Base-by-base conservation (phyloP, 495 filamentous ascomycete genomes). In the Xylaria castorea region DNA sequence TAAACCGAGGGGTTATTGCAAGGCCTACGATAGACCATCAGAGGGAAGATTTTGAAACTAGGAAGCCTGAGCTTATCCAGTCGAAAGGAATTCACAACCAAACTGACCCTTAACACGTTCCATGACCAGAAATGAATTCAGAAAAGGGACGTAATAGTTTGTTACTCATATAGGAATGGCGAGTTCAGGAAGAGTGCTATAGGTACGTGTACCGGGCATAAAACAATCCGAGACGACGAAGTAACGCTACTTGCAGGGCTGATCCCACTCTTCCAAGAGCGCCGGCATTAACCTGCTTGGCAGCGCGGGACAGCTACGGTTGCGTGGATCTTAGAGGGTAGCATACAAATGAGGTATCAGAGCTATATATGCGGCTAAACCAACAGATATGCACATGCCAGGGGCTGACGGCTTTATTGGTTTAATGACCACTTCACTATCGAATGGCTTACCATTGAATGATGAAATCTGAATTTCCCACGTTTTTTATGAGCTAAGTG, bases 201-300 rank as follows among this genome's bases (percentile, higher is more conserved):
- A 60, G 22, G 60, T 20, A 40, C 60, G 60, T 40, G 48, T 53
- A 30, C 32, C 63, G 44, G 30, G 40, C 64, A 50, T 67, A 36
- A 20, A 22, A 25, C 30, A 66, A 67, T 40, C 18, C 46, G 30
- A n/a, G 30, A 66, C 40, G 40, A 50, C 64, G 64, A 46, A 66
- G 44, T 48, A 66, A 53, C 58, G 32, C 30, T 22, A 62, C 30
- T 27, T 71, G 69, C 69, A 71, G 69, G 57, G 69, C 69, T 62
- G 60, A 64, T 71, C 34, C 68, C 58, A 71, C 68, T 57, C 60
- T 65, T 61, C 42, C 69, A 48, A 71, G 48, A 32, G 25, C 46
- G 42, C 69, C 60, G 69, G 69, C 34, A 50, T 30, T 60, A 64
- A 53, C 44, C 46, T 36, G 36, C 60, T 65, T 71, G 60, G 60